Evolutionary conservation across 352 stramenopile genomes (phyloP), one percentile per base, ranked within the genome.

Genomic region (Phytopythium chamaehyphon): DNA sequence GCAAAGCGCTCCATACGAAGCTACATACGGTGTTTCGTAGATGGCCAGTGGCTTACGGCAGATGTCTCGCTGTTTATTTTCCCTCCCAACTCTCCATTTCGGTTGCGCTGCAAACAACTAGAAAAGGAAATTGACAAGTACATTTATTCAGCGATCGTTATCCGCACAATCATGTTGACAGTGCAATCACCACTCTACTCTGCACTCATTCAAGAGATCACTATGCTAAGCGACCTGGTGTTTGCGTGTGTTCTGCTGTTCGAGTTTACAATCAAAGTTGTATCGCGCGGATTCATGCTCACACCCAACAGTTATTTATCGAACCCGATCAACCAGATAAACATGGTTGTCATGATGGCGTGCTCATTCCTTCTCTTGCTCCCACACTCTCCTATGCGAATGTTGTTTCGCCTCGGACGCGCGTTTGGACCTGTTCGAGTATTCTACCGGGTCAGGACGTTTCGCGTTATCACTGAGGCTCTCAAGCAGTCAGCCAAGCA

Each of bases 121-220:
- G 81, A 93, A 39, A 89, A 88, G 42, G 78, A 90, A 45, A 93
- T 74, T 0, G 83, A 93, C 47, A 90, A 87, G 53, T 93, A 90
- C 33, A 91, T 93, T 44, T 93, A 90, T 43, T 67, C 73, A 0
- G 82, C 66, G 0, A 93, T 93, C 35, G 78, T 92, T 40, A 78
- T 90, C 9, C 81, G 83, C 19, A 92, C 81, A 0, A 55, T 88
- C 9, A 51, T 93, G 43, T 59, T 92, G 22, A 88, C 79, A 10
- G 55, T 93, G 1, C 80, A 93, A 22, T 89, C 75, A 43, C 83
- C 83, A 8, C 55, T 90, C 6, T 93, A 93, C 51, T 88, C 77
- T 5, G 72, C 75, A 12, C 44, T 88, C 22, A 87, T 93, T 45
- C 81, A 91, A 60, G 78, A 93, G 61, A 76, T 93, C 51, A 93